Base-by-base conservation (phyloP, 805 yeast genomes). In the Pichia insulana region DNA sequence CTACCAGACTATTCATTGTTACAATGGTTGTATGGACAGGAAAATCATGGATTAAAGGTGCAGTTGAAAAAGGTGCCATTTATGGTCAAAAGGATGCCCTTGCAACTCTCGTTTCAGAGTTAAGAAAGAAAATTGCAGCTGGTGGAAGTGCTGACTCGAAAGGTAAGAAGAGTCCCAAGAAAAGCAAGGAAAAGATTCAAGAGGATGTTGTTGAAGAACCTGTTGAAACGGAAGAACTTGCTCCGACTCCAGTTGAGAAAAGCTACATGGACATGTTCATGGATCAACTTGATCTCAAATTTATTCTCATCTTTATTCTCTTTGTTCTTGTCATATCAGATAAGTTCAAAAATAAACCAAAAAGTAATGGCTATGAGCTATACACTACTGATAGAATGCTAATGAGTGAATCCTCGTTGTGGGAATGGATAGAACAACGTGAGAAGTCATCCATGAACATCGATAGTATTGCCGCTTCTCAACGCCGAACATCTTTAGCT, bases 41-140 rank as follows among this genome's bases (percentile, higher is more conserved):
- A 7, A 80, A 79, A 49, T 79, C 87, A 37, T 83, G 90, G 89
- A 73, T 84, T 46, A 82, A 80, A 56, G 73, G 79, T 19, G 81
- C 86, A 0, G 78, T 84, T 45, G 92, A 84, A 54, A 80, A 73
- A 43, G 87, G 85, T 41, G 69, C 88, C 2, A 73, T 78, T 49
- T 76, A 77, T 33, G 92, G 90, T 9, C 89, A 84, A 47, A 74
- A 73, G 43, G 79, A 76, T 7, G 72, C 82, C 0, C 66, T 80
- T 50, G 68, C 64, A 31, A 64, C 66, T 2, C 47, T 79, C 51
- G 62, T 76, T 7, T 65, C 62, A 10, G 76, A 73, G 41, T 49
- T 82, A 34, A 70, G 65, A 46, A 60, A 58, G 18, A 63, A 67
- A 26, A 47, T 72, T 9, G 49, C 51, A 10, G 37, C 52, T 15